Evolutionary conservation across 2,329 filamentous ascomycete species (phyloP), one percentile per base, ranked within the genome.

Genomic region (Calonectria montana): DNA sequence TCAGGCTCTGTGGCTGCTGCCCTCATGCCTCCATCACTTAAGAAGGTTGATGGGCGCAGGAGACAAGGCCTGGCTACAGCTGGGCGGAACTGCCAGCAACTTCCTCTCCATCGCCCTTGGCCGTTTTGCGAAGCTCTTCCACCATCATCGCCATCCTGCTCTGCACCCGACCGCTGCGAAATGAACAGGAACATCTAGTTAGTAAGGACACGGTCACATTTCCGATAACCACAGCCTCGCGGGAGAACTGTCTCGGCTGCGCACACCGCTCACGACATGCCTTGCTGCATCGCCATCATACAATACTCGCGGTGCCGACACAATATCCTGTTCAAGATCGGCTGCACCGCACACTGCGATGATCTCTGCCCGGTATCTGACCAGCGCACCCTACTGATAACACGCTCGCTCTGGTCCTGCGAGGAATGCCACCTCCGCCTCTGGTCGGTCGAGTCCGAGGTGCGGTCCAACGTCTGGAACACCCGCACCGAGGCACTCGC

Each of bases 281-380:
- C 80, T 27, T 82, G 81, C 74, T 79, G 77, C 64, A 69, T 81
- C 47, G 75, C 74, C 50, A 78, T 81, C 25, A 47, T 81, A 8
- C 71, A 75, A 21, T 81, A 69, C 69, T 64, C 45, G 6, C 74
- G 70, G 61, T 82, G 81, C 65, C n/a, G 53, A 18, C 81, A 82
- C 69, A 74, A 57, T 53, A 73, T 23, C 18, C 72, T 81, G 21
- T 73, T 74, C 72, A 81, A 81, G 66, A 53, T 81, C 27, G 77
- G 76, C 45, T 82, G 81, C 76, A 80, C 77, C 3, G 57, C 48
- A 3, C 21, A 65, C 53, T 82, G 81, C 77, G 41, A 70, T 2
- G 68, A 27, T 10, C 69, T 81, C 4, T 82, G 81, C 59, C 62
- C 69, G 1, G n/a, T 43, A 1, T 21, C 71, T 0, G 21, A 69